A percentile compares a stretch with the other conserved stretches of the same genome.
Conservation (phyloP, 805 yeast species). For the Candida adriatica region DNA sequence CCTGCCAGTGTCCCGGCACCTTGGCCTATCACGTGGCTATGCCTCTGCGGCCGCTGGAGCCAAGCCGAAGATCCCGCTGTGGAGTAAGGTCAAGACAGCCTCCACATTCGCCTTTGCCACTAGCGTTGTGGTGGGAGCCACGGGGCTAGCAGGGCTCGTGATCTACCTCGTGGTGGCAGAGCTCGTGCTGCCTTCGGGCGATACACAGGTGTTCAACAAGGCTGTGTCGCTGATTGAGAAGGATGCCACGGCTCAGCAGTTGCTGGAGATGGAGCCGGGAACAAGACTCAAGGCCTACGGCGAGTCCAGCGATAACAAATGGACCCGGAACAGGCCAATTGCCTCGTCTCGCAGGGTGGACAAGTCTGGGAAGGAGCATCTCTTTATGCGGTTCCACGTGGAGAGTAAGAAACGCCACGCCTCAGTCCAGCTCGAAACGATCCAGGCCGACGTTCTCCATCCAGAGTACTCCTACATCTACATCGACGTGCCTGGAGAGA, state of each 20-base stretch:
- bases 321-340: conserved; percentile 87
- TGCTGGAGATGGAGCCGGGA: conserved; percentile 41
- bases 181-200: conserved; percentile 83
- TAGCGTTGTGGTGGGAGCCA: conserved; percentile 57
- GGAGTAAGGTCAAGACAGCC: conserved; percentile 44
- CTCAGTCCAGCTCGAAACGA: conserved; percentile 72
- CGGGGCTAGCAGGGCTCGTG: conserved; percentile 60
- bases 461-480: conserved; percentile 69
- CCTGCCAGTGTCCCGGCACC: no score
- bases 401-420: conserved; percentile 64
- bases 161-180: conserved; percentile 75
- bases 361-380: conserved; percentile 71
- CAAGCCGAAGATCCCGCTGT: conserved; percentile 29
- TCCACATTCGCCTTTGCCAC: conserved; percentile 59
- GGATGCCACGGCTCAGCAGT: conserved; percentile 50
- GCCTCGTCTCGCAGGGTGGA: conserved; percentile 61
- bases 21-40: no score
- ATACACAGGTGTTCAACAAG: conserved; percentile 82
- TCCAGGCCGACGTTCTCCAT: conserved; percentile 53
- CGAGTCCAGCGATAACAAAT: conserved; percentile 58
- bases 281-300: conserved; percentile 79
- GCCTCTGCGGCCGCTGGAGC: not conserved
- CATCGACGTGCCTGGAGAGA: conserved; percentile 66
- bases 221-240: conserved; percentile 74
- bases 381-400: conserved; percentile 80